Conservation (phyloP, 2,329 filamentous ascomycete genomes). For the Xylariaceae sp. region DNA sequence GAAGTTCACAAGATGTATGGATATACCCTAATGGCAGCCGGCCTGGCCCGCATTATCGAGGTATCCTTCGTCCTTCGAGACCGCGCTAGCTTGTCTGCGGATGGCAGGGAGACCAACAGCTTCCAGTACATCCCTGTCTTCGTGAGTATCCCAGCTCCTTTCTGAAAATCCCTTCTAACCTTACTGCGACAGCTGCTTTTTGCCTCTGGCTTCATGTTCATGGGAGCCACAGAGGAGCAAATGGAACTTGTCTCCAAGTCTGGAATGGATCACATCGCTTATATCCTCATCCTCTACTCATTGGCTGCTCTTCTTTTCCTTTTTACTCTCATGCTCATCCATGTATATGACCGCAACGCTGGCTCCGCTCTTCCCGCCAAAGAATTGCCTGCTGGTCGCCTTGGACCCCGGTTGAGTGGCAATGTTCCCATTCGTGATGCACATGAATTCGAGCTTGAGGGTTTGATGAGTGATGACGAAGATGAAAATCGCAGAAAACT, state of each 20-base stretch:
- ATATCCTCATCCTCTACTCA: slow-evolving; percentile 90
- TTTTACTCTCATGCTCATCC: slow-evolving; percentile 84
- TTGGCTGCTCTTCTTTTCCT: slow-evolving; percentile 90
- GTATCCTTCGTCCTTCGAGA: slow-evolving; percentile 88
- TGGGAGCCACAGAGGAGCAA: slow-evolving; percentile 97
- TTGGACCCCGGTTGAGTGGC: slow-evolving; percentile 44
- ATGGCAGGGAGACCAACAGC: slow-evolving; percentile 71
- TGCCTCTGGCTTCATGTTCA: slow-evolving; percentile 93
- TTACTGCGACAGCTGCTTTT: slow-evolving; percentile 72
- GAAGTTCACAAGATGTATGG: slow-evolving; percentile 91
- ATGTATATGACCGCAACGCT: slow-evolving; percentile 75
- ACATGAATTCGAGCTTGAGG: slow-evolving; percentile 92
- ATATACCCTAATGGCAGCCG: slow-evolving; percentile 92
- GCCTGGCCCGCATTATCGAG: slow-evolving; percentile 84
- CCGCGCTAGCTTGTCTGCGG: slow-evolving; percentile 66
- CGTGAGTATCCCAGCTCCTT: slow-evolving; percentile 55
- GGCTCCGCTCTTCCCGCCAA: slow-evolving; percentile 48
- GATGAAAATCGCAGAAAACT: slow-evolving; percentile 58
- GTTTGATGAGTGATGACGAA: slow-evolving; percentile 87
- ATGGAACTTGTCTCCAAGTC: slow-evolving; percentile 79
- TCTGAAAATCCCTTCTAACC: slow-evolving; percentile 30
- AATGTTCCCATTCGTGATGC: slow-evolving; percentile 68
- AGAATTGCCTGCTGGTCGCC: slow-evolving; percentile 47
- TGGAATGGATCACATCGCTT: slow-evolving; percentile 86
- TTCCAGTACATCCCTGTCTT: slow-evolving; percentile 76